Conservation (phyloP, 2,329 filamentous ascomycete genomes). For the Aspergillus sp. region DNA sequence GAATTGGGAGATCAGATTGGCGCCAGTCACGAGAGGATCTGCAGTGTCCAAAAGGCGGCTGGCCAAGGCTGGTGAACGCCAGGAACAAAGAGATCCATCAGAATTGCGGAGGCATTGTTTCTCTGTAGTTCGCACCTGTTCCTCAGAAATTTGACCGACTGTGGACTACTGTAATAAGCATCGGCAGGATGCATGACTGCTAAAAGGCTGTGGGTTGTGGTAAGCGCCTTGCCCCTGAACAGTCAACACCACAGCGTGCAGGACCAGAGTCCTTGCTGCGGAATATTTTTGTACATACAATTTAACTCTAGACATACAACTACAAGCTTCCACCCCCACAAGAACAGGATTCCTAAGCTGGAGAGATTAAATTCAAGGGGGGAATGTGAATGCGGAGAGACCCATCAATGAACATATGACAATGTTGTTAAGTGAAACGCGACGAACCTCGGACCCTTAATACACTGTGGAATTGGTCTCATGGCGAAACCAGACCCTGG, state of each 20-base stretch:
- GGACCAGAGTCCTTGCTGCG: background rate
- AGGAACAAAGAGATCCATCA: conserved; percentile 5
- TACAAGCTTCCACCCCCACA: background rate
- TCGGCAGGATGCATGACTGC: background rate
- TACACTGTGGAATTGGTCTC: background rate
- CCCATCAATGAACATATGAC: conserved; percentile 3
- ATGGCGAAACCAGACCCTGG: background rate
- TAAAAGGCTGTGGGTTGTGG: background rate
- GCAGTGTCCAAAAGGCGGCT: conserved; percentile 4
- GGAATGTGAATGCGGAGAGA: conserved; percentile 3
- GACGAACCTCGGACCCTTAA: background rate
- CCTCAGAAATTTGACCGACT: background rate
- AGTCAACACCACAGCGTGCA: background rate
- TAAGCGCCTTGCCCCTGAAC: background rate
- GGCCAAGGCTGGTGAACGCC: background rate
- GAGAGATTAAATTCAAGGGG: background rate
- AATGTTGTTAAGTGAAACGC: background rate
- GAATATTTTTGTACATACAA: background rate
- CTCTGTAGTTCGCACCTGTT: background rate
- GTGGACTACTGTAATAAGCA: background rate
- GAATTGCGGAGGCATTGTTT: background rate
- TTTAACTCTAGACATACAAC: background rate
- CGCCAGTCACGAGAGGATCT: conserved; percentile 11
- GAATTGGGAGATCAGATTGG: background rate
- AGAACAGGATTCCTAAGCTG: background rate